Evolutionary conservation across 2,329 filamentous ascomycete species (phyloP).

Genomic region (Ophiocordyceps camponoti-floridani): DNA sequence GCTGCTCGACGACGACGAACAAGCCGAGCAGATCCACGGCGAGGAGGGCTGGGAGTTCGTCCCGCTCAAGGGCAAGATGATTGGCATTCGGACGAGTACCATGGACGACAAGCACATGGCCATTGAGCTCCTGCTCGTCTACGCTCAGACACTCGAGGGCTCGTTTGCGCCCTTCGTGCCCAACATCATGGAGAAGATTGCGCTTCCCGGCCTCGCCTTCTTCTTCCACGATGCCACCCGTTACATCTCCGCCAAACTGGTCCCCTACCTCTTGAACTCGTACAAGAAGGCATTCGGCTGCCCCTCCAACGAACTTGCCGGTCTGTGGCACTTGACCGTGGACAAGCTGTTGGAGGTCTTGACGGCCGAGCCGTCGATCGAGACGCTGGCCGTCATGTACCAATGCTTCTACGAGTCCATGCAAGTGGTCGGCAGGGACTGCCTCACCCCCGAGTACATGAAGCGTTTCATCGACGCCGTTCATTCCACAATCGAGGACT

Average conservation of each 20-base stretch:
- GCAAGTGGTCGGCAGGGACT: constrained; percentile 78
- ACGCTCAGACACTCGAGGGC: constrained; percentile 86
- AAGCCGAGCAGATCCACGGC: constrained; percentile 79
- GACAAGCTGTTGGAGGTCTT: constrained; percentile 88
- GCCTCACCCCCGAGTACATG: constrained; percentile 65
- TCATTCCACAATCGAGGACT: constrained; percentile 75
- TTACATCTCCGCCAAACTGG: constrained; percentile 84
- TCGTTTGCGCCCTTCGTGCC: constrained; percentile 83
- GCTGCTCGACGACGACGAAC: constrained; percentile 84
- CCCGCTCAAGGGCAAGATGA: constrained; percentile 91
- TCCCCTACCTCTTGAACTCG: constrained; percentile 81
- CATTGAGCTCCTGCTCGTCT: constrained; percentile 95
- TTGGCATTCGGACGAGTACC: constrained; percentile 91
- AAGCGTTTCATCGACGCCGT: constrained; percentile 73
- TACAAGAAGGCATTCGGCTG: constrained; percentile 84
- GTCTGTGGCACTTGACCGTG: constrained; percentile 70
- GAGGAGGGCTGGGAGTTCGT: constrained; percentile 97
- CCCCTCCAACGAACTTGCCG: constrained; percentile 60
- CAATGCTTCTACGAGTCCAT: constrained; percentile 99
- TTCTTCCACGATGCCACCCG: constrained; percentile 98
- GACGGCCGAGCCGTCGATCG: constrained; percentile 83
- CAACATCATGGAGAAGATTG: constrained; percentile 93
- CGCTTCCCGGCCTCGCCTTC: constrained; percentile 82
- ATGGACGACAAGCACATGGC: constrained; percentile 99
- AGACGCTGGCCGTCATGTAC: constrained; percentile 96